A percentile compares a stretch with the other conserved stretches of the same genome.
phyloP scores from a whole-genome alignment of 2,329 filamentous ascomycete genomes.

The Cordyceps pruinosa region DNA sequence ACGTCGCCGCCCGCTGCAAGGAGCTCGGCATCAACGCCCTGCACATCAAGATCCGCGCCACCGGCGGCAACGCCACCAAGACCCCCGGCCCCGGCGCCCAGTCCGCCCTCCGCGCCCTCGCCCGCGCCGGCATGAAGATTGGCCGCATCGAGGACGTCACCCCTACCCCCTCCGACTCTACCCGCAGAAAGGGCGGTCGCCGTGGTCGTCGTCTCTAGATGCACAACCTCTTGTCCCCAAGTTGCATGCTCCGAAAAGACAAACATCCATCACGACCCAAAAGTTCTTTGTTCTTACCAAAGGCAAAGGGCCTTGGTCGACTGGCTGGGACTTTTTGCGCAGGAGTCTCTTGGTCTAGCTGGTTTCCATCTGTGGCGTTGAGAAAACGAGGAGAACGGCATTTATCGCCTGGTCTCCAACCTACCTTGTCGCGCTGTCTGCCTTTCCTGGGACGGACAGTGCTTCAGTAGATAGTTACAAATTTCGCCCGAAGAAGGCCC shows the following conservation, averaged over 20 bases:
- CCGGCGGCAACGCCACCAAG: slow-evolving; percentile 99
- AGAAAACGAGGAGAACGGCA: slow-evolving; percentile 70
- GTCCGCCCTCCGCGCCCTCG: slow-evolving; percentile 96
- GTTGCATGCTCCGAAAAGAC: slow-evolving; percentile 4
- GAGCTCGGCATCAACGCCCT: slow-evolving; percentile 76
- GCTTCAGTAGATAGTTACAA: slow-evolving; percentile 34
- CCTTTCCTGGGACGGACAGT: slow-evolving; percentile 21
- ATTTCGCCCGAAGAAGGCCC: slow-evolving; percentile 37
- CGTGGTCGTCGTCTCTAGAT: slow-evolving; percentile 97
- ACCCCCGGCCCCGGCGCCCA: slow-evolving; percentile 98
- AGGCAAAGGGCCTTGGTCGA: background rate
- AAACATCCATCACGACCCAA: background rate
- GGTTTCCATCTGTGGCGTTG: slow-evolving; percentile 54
- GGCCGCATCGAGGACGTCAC: slow-evolving; percentile 99
- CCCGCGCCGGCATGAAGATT: slow-evolving; percentile 99
- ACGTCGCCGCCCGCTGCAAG: slow-evolving; percentile 82
- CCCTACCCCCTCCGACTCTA: slow-evolving; percentile 97
- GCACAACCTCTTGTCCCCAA: background rate
- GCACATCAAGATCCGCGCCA: slow-evolving; percentile 99
- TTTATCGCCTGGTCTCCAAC: slow-evolving; percentile 56
- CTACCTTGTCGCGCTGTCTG: slow-evolving; percentile 40
- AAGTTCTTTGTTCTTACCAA: background rate
- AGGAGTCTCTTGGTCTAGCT: slow-evolving; percentile 33
- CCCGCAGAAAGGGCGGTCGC: slow-evolving; percentile 99
- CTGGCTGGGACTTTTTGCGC: slow-evolving; percentile 18